Conservation (phyloP, 2,329 filamentous ascomycete genomes). For the Orbilia javanica region DNA sequence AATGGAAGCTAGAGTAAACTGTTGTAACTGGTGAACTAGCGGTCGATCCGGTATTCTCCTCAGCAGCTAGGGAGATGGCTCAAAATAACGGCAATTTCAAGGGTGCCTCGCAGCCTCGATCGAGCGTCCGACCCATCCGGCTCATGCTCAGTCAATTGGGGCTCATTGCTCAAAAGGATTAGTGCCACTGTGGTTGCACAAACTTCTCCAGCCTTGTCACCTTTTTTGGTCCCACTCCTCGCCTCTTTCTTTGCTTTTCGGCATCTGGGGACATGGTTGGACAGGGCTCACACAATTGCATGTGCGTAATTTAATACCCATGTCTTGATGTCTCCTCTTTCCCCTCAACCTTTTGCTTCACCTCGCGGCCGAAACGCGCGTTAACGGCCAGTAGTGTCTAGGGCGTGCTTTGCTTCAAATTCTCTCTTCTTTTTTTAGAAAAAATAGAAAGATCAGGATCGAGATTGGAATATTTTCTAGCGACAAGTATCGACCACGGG, state of each 20-base stretch:
- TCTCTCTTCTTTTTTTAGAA: too few species aligned
- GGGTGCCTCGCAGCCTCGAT: constrained; percentile 7
- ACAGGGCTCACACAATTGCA: constrained; percentile 4
- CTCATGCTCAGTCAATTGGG: not conserved
- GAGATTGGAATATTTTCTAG: not conserved
- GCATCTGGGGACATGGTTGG: too few species aligned
- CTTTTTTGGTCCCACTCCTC: constrained; percentile 12
- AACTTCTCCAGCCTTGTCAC: constrained; percentile 12
- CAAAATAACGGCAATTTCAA: not conserved
- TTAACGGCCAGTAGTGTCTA: not conserved
- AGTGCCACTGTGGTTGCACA: constrained; percentile 4
- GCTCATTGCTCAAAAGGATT: not conserved
- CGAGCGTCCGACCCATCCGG: too few species aligned
- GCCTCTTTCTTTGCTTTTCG: constrained; percentile 10
- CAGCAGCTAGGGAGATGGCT: not conserved
- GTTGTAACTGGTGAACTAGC: not conserved
- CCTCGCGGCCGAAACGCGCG: not conserved
- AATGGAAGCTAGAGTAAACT: not conserved
- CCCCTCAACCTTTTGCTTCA: not conserved
- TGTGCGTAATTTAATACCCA: not conserved
- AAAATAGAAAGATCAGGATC: too few species aligned
- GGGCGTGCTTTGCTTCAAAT: not conserved
- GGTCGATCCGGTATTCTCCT: not conserved
- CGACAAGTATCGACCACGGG: not conserved
- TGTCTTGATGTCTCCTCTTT: constrained; percentile 8